Evolutionary conservation across 805 yeast genomes (phyloP).

Genomic region (Yamadazyma phyllophila): DNA sequence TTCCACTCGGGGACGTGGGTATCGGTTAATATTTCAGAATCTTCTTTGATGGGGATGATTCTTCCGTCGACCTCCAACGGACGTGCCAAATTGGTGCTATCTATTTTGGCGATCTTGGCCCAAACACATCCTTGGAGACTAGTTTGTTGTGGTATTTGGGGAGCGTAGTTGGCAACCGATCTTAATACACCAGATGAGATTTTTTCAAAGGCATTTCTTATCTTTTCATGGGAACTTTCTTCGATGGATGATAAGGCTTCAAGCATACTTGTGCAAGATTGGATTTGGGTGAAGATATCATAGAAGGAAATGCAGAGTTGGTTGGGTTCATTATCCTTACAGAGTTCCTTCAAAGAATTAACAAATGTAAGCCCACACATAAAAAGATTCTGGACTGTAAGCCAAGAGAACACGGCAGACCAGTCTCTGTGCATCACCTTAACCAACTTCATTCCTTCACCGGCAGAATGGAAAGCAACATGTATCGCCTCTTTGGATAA

Average conservation of each 20-base stretch:
- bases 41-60: conserved; percentile 3
- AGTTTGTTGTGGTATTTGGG: conserved; percentile 6
- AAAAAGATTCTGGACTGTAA: conserved; percentile 14
- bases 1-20: background rate
- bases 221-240: conserved; percentile 12
- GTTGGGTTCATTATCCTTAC: background rate
- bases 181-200: conserved; percentile 13
- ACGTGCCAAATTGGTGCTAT: conserved; percentile 5
- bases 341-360: conserved; percentile 14
- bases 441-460: conserved; percentile 14
- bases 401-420: conserved; percentile 15
- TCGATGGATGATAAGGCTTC: conserved; percentile 13
- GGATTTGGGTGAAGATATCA: conserved; percentile 12
- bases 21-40: background rate
- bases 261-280: conserved; percentile 14
- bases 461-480: conserved; percentile 16
- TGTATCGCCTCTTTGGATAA: conserved; percentile 13
- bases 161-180: conserved; percentile 8
- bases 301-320: conserved; percentile 11
- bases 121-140: conserved; percentile 10
- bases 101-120: conserved; percentile 12
- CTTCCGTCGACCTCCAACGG: conserved; percentile 10
- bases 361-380: conserved; percentile 17
- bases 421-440: conserved; percentile 15
- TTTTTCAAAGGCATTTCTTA: conserved; percentile 15